Evolutionary conservation across 2,329 filamentous ascomycete species (phyloP), one percentile per base, ranked within the genome.

Genomic region (Alternaria solani): DNA sequence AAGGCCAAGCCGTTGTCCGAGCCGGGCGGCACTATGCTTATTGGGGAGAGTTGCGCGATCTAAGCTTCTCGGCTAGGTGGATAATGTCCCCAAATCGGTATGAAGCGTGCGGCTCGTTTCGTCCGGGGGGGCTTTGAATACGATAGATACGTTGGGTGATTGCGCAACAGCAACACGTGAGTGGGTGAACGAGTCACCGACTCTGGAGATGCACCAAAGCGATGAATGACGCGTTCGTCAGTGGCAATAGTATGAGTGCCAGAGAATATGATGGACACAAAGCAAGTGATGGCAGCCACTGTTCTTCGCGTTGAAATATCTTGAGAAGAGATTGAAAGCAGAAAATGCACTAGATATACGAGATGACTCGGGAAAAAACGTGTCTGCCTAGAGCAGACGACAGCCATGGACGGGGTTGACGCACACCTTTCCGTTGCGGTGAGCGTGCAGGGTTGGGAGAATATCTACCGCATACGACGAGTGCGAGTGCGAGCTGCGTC

Each of bases 21-120:
- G 41, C 38, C 18, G 20, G 38, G 18, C 11, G 14, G 5, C 5
- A 23, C 57, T 59, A 59, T 46, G n/a, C 57, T 43, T 16, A 16
- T 28, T 38, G 32, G 2, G 39, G 41, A 28, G n/a, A 38, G 51
- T 36, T 39, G 38, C 25, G 34, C 52, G 32, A 38, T 26, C 36
- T 34, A 41, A 56, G 39, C 39, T 25, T 47, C 52, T 59, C 52
- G 57, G 44, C 36, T 32, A 18, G 23, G 42, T 42, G 43, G 57
- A 38, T 28, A 47, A 32, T 6, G 44, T 25, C 18, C 52, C 39
- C 28, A 51, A 44, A 49, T 9, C 25, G 43, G 39, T 26, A 51
- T 51, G 51, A 46, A 32, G 46, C 57, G 52, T 36, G 30, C 38
- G 51, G 41, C 44, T 51, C 25, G 57, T 51, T 41, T 59, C 39